A percentile compares a stretch with the other conserved stretches of the same genome.
phyloP scores from a whole-genome alignment of 345 rosid genomes.

The Salix brachista region DNA sequence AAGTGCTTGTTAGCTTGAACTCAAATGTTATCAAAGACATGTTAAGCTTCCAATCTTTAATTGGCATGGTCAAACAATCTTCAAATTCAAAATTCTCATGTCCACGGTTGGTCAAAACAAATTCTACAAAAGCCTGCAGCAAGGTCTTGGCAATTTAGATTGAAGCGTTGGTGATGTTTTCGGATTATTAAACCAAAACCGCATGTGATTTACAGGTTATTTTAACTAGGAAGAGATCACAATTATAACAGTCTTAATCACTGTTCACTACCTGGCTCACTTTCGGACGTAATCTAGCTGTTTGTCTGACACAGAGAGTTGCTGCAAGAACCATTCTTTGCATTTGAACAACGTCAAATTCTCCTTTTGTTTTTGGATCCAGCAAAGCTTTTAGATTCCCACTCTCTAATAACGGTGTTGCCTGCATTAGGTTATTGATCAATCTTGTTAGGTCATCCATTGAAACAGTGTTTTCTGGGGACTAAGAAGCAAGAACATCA shows the following conservation, averaged over 20 bases:
- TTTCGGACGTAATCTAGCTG: conserved; percentile 20
- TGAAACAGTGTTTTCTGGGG: background rate
- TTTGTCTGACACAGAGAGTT: conserved; percentile 18
- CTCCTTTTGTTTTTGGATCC: conserved; percentile 9
- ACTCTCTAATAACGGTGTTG: conserved; percentile 18
- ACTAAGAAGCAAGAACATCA: background rate
- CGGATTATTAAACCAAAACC: background rate
- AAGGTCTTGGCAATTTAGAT: background rate
- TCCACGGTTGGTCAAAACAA: background rate
- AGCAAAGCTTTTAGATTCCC: conserved; percentile 16
- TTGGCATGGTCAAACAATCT: background rate
- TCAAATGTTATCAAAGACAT: background rate
- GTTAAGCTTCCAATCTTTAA: background rate
- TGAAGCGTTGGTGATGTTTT: background rate
- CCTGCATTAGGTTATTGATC: conserved; percentile 18
- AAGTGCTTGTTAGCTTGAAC: background rate
- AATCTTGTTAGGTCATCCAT: background rate
- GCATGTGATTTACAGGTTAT: background rate
- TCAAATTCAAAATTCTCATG: background rate
- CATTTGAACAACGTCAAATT: conserved; percentile 6
- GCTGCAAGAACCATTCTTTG: conserved; percentile 22
- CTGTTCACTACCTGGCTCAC: conserved; percentile 13
- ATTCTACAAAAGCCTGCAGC: background rate
- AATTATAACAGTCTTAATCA: background rate
- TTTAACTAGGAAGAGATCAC: background rate